Base-by-base conservation (phyloP, 2,329 filamentous ascomycete species). In the Aureobasidium subglaciale region DNA sequence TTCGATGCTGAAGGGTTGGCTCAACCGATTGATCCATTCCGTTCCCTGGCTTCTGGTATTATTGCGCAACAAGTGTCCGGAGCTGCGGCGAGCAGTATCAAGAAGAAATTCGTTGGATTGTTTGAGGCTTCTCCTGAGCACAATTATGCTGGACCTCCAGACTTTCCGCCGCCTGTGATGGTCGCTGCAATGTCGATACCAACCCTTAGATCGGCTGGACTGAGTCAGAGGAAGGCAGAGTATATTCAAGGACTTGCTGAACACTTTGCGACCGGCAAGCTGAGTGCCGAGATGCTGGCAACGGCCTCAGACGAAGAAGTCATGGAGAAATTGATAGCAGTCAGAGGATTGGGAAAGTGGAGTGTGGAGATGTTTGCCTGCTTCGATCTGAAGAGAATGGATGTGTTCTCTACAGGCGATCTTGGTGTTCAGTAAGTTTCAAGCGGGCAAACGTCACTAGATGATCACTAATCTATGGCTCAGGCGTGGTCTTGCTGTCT, bases 291-390 rank as follows among this genome's bases (percentile, higher is more conserved):
- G 60, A 84, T 93, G 78, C 79, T 97, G 18, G 81, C 88, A 52
- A 81, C 83, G 32, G 90, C 89, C 1, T 81, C 83, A 5, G 93
- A 99, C 68, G 91, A 95, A 49, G 88, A 95, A 62, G 80, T 99
- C 7, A 77, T 96, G 60, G 82, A 87, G 70, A 86, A 81, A 68
- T 77, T 99, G 45, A 89, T 87, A 45, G 88, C 90, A 1, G 90
- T 99, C 5, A 80, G 92, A 9, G 93, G 93, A 0, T 73, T 97
- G 48, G 93, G 93, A 0, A 80, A 79, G 54, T 97, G 93, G 93
- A 91, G 86, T 45, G 90, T 95, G 13, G 91, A 96, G 75, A 97
- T 99, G 93, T 99, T 99, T 76, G 89, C 91, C 48, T 90, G 88
- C 71, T 97, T 99, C 71, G 88, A 83, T n/a, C 76, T 99, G 37